Percentiles rank a stretch among this genome's conserved stretches.
These are phyloP conservation scores for Pythium grandisporangium DNA, from an alignment of 352 stramenopile genomes.

Conservation along the genomic window DNA sequence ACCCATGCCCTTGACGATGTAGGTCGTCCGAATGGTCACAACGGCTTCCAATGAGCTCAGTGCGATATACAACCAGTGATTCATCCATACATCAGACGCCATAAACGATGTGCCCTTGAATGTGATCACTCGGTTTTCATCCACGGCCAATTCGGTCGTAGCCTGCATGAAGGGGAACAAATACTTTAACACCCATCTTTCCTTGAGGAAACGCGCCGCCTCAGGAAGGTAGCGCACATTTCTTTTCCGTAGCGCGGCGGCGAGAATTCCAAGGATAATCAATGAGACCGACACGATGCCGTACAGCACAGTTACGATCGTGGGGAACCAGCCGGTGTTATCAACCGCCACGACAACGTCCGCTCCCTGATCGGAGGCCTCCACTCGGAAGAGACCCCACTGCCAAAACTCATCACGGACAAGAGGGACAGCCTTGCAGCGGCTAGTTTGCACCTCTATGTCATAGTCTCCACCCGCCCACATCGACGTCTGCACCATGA, in stretches of 20 bases:
- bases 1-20: constrained; percentile 31
- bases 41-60: constrained; percentile 45
- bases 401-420: constrained; percentile 28
- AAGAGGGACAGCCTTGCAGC: constrained; percentile 29
- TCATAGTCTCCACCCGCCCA: constrained; percentile 41
- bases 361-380: constrained; percentile 24
- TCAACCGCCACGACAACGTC: constrained; percentile 35
- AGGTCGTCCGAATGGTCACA: constrained; percentile 30
- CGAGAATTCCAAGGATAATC: constrained; percentile 38
- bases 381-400: constrained; percentile 34
- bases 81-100: constrained; percentile 56
- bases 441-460: constrained; percentile 46
- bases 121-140: constrained; percentile 26
- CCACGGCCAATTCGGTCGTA: constrained; percentile 19
- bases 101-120: constrained; percentile 46
- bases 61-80: constrained; percentile 59
- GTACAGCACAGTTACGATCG: constrained; percentile 27
- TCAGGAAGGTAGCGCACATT: constrained; percentile 33
- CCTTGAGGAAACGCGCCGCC: constrained; percentile 20
- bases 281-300: constrained; percentile 38
- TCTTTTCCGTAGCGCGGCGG: constrained; percentile 23
- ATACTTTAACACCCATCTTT: constrained; percentile 21
- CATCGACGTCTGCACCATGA: constrained; percentile 46
- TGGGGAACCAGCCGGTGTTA: constrained; percentile 27
- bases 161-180: constrained; percentile 37